Percentiles rank a stretch among this genome's conserved stretches.
Conservation (phyloP, 2,329 filamentous ascomycete genomes). For the Sporothrix brunneoviolacea region DNA sequence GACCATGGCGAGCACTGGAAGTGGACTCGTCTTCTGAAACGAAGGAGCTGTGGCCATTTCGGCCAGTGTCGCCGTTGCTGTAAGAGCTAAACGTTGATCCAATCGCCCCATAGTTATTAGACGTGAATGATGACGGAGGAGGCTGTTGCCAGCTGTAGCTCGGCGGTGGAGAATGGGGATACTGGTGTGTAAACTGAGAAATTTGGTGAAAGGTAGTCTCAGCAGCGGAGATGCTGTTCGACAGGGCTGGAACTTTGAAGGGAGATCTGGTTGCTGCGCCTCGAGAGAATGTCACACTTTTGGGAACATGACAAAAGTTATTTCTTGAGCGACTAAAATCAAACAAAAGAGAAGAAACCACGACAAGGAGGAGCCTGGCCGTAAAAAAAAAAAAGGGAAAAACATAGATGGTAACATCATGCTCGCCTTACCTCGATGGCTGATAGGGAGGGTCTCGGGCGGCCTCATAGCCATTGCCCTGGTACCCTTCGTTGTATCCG, state of each 20-base stretch:
- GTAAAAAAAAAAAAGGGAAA: not conserved
- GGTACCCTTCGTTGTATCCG: conserved; percentile 29
- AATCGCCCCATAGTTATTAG: conserved; percentile 14
- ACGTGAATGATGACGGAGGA: conserved; percentile 20
- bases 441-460: conserved; percentile 22
- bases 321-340: not conserved
- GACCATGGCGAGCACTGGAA: not conserved
- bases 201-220: conserved; percentile 30
- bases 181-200: not conserved
- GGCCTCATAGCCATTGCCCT: conserved; percentile 28
- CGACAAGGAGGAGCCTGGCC: not conserved
- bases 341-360: not conserved
- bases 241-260: conserved; percentile 11
- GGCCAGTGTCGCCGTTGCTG: conserved; percentile 24
- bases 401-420: not conserved
- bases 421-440: conserved; percentile 26
- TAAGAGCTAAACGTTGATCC: conserved; percentile 19
- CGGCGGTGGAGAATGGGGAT: conserved; percentile 15
- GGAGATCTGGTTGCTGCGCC: conserved; percentile 24
- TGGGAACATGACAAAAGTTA: too few relatives aligned
- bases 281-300: conserved; percentile 39
- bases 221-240: conserved; percentile 31
- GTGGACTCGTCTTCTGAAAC: not conserved
- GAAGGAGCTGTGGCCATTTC: not conserved
- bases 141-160: conserved; percentile 19